These are phyloP conservation scores for Luvunga scandens DNA, from an alignment of 345 rosid genomes.

Conservation along the genomic window DNA sequence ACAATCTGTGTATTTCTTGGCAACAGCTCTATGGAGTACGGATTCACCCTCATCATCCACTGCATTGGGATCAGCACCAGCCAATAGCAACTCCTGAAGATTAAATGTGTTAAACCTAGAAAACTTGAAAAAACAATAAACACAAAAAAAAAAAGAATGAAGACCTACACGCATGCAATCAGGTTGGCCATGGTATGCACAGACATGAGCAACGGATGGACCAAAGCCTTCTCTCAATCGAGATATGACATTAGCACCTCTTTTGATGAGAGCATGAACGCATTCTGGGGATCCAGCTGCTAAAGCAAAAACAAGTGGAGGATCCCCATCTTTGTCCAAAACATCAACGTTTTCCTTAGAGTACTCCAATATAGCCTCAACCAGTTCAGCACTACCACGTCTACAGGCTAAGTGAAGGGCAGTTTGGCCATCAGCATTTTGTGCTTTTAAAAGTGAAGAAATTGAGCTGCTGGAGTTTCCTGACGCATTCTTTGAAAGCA, in stretches of 20 bases:
- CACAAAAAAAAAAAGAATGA: background rate
- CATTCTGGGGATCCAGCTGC: slow-evolving; percentile 98
- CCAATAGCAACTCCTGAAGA: slow-evolving; percentile 79
- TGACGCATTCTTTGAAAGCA: slow-evolving; percentile 71
- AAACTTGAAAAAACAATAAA: slow-evolving; percentile 4
- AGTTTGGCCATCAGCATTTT: slow-evolving; percentile 89
- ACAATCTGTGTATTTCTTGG: slow-evolving; percentile 91
- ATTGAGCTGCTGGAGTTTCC: slow-evolving; percentile 50
- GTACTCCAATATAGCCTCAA: slow-evolving; percentile 69
- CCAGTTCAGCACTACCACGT: slow-evolving; percentile 88
- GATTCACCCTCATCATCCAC: slow-evolving; percentile 98
- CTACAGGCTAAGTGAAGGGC: slow-evolving; percentile 98
- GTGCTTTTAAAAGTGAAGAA: slow-evolving; percentile 68
- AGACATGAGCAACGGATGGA: slow-evolving; percentile 95
- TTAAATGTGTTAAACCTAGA: slow-evolving; percentile 10
- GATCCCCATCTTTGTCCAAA: slow-evolving; percentile 93
- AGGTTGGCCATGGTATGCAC: slow-evolving; percentile 99
- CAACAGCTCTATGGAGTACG: slow-evolving; percentile 84
- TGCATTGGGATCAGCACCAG: slow-evolving; percentile 99
- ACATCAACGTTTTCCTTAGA: slow-evolving; percentile 74
- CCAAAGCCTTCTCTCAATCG: slow-evolving; percentile 87
- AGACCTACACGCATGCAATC: slow-evolving; percentile 94
- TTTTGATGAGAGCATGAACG: slow-evolving; percentile 78
- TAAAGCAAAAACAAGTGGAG: slow-evolving; percentile 97
- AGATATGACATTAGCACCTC: slow-evolving; percentile 81